phyloP scores from a whole-genome alignment of 1,284 basidiomycete genomes.

The Singerocomus rubriflavus region DNA sequence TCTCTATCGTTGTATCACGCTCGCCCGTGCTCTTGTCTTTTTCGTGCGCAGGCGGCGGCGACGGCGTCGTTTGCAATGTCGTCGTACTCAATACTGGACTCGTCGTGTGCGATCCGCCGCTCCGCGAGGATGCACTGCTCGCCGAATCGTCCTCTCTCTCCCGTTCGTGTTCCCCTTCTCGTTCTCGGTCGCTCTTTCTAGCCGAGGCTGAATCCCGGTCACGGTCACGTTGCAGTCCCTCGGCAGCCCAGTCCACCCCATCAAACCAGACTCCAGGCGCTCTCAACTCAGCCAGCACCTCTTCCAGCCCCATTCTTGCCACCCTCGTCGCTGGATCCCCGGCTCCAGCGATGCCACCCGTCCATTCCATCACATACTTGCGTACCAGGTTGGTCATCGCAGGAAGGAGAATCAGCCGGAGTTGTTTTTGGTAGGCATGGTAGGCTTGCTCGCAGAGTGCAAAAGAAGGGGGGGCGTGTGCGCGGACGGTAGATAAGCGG shows the following conservation, averaged over 20 bases:
- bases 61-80: slow-evolving; percentile 71
- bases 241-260: slow-evolving; percentile 55
- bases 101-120: slow-evolving; percentile 53
- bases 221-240: slow-evolving; percentile 16
- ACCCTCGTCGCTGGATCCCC: slow-evolving; percentile 45
- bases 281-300: slow-evolving; percentile 53
- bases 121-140: slow-evolving; percentile 46
- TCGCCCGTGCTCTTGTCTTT: slow-evolving; percentile 25
- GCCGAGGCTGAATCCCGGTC: slow-evolving; percentile 7
- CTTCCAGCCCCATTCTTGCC: slow-evolving; percentile 55
- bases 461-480: slow-evolving; percentile 53
- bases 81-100: slow-evolving; percentile 73
- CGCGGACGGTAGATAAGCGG: slow-evolving; percentile 39
- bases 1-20: slow-evolving; percentile 5
- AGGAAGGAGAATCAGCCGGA: slow-evolving; percentile 55
- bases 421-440: slow-evolving; percentile 51
- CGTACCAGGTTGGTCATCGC: slow-evolving; percentile 67
- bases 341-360: slow-evolving; percentile 26
- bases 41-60: slow-evolving; percentile 52
- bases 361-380: slow-evolving; percentile 58
- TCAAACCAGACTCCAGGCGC: slow-evolving; percentile 64
- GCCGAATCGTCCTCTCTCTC: slow-evolving; percentile 38
- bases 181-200: slow-evolving; percentile 36
- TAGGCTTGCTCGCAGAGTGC: slow-evolving; percentile 58
- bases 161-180: slow-evolving; percentile 30